Evolutionary conservation across 1,139 yeast genomes (phyloP).

Genomic region (Scheffersomyces lignicola): DNA sequence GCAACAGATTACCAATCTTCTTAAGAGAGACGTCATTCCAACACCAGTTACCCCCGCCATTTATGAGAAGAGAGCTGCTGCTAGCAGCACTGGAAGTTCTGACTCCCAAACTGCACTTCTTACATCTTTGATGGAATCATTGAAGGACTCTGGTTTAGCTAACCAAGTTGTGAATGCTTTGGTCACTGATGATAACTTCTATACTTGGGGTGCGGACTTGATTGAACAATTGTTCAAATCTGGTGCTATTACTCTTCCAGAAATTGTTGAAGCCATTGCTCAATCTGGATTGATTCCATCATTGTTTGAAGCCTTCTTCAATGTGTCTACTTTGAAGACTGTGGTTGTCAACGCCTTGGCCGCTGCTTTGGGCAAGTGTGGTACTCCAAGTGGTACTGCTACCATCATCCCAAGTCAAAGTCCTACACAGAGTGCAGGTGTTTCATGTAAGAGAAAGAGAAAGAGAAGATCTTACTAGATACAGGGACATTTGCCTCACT

Average conservation of each 20-base stretch:
- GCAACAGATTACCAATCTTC: conserved; percentile 21
- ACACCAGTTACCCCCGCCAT: conserved; percentile 6
- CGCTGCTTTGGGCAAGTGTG: conserved; percentile 46
- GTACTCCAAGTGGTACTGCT: conserved; percentile 27
- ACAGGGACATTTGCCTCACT: too few species aligned
- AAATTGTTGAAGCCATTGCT: conserved; percentile 30
- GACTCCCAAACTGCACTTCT: conserved; percentile 23
- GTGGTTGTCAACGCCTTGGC: conserved; percentile 47
- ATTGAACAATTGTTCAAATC: conserved; percentile 31
- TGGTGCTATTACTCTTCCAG: conserved; percentile 29
- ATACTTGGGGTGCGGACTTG: conserved; percentile 42
- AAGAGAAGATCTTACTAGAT: conserved; percentile 25
- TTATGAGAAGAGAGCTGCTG: conserved; percentile 13
- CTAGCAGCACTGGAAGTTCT: conserved; percentile 5
- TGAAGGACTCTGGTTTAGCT: conserved; percentile 47
- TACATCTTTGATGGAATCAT: conserved; percentile 45
- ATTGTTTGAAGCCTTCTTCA: conserved; percentile 41
- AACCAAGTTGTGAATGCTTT: conserved; percentile 40
- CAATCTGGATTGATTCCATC: conserved; percentile 43
- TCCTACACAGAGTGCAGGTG: conserved; percentile 11
- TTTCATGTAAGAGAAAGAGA: conserved; percentile 22
- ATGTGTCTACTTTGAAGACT: conserved; percentile 39
- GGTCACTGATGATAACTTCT: conserved; percentile 41
- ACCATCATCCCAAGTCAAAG: conserved; percentile 16
- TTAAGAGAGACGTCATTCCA: conserved; percentile 24